Evolutionary conservation across 345 rosid species (phyloP), one percentile per base, ranked within the genome.

Genomic region (Bruguiera parviflora): DNA sequence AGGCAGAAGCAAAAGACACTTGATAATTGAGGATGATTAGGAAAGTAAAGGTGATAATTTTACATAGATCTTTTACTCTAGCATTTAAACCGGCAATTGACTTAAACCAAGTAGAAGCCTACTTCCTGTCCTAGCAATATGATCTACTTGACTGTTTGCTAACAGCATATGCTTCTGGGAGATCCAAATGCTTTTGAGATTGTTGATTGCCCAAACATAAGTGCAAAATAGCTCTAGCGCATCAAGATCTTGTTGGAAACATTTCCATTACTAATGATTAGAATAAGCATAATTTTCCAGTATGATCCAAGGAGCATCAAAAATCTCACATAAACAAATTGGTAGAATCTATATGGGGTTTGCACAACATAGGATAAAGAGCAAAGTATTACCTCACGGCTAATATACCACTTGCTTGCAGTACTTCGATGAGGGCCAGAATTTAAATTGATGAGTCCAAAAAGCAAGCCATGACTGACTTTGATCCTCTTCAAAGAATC

Each of bases 361-460:
- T 55, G 29, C 25, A 24, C 19, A 24, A 56, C 5, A 56, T 24
- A 27, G 29, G 29, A n/a, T 22, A 5, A 70, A 52, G 68, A 63
- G 22, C 15, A 18, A 37, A 61, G 66, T 15, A n/a, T 70, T 86
- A 95, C 99, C 98, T 90, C 79, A 1, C 75, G 81, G 80, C 98
- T 92, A 71, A 90, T 90, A 74, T 79, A 95, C 99, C 99, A 95
- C 82, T 95, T 95, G 92, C 97, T 95, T 37, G 90, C 94, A 9
- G 88, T 56, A 75, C 59, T 86, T 66, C 99, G 88, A 72, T 92
- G 90, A 18, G 99, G 99, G 57, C 67, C 87, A 13, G 99, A 92
- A 65, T 92, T 90, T 4, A 96, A 84, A 75, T 95, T 86, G 69
- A 95, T 95, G 62, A 88, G 88, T 69, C 99, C 99, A 71, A 90